Evolutionary conservation across 2,329 filamentous ascomycete genomes (phyloP), one percentile per base, ranked within the genome.

Genomic region (Macroventuria anomochaeta): DNA sequence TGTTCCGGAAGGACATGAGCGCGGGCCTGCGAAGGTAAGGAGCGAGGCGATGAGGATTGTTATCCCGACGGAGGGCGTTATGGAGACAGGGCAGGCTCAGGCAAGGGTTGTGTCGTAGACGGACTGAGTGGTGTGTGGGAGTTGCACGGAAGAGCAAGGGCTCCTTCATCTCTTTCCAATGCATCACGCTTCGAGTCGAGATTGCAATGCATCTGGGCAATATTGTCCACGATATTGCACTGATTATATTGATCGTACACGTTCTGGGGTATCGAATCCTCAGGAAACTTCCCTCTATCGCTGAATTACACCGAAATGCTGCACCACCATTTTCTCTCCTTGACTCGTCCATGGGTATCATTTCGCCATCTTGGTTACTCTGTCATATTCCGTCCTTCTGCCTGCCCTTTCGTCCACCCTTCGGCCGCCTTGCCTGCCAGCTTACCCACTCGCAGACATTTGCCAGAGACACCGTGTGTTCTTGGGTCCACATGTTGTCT

Each of bases 1-100:
- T 3, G 57, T 64, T 17, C 66, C 64, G 3, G 63, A 55, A 47
- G 63, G 62, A 1, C 38, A 62, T 48, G 63, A 64, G 48, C 55
- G 61, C 17, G 71, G 69, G 7, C 63, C 68, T 17, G 68, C 66
- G 29, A 72, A 60, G 50, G 70, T 72, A 1, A 61, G 69, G 47
- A 54, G 62, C 57, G 69, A 71, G 58, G 61, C 65, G 3, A 57
- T 73, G 63, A 59, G 62, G 41, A 37, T 72, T 3, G 61, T 62
- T 41, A 63, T 72, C 49, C 62, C 65, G 0, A 53, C 49, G 20
- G 68, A 73, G 20, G 53, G 50, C 39, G 62, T 61, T 5, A 44
- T 17, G 40, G 62, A 59, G 34, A 74, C 70, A 2, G n/a, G n/a
- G n/a, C n/a, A n/a, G n/a, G 68, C 62, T 12, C 25, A 20, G n/a